Evolutionary conservation across 805 yeast genomes (phyloP).

Genomic region (Vanderwaltozyma yarrowii): DNA sequence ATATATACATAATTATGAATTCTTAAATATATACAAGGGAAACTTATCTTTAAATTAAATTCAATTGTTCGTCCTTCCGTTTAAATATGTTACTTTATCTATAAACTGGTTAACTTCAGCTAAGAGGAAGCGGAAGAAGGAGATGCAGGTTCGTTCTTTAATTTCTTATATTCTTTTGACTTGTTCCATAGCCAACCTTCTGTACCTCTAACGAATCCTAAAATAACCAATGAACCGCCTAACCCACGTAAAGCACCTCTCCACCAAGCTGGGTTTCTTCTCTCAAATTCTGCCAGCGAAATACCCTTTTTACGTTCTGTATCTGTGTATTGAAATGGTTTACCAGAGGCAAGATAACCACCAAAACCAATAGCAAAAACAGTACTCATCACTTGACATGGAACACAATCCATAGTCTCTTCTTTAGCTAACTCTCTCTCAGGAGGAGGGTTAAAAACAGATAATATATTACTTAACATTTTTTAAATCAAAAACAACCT

Average conservation of each 20-base stretch:
- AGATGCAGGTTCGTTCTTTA: constrained; percentile 2
- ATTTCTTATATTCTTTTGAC: constrained; percentile 18
- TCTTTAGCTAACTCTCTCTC: constrained; percentile 35
- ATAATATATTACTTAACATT: constrained; percentile 34
- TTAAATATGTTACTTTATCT: too few species aligned
- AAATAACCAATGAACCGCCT: constrained; percentile 45
- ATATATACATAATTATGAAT: too few species aligned
- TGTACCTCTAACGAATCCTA: constrained; percentile 54
- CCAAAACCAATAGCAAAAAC: constrained; percentile 52
- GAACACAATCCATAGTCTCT: constrained; percentile 44
- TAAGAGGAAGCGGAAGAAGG: too few species aligned
- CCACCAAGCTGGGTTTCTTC: constrained; percentile 52
- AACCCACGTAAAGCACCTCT: constrained; percentile 39
- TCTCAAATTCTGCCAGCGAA: constrained; percentile 25
- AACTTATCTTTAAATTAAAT: too few species aligned
- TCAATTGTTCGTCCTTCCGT: too few species aligned
- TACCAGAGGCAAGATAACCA: constrained; percentile 46
- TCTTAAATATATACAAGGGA: too few species aligned
- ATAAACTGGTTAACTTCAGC: too few species aligned
- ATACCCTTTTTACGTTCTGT: constrained; percentile 29
- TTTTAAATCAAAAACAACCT: too few species aligned
- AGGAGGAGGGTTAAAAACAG: constrained; percentile 43
- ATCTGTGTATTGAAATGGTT: constrained; percentile 40
- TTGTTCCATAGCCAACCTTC: constrained; percentile 51
- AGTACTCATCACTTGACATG: constrained; percentile 61